These are phyloP conservation scores for Lachancea thermotolerans DNA, from an alignment of 805 yeast species.

Conservation along the genomic window DNA sequence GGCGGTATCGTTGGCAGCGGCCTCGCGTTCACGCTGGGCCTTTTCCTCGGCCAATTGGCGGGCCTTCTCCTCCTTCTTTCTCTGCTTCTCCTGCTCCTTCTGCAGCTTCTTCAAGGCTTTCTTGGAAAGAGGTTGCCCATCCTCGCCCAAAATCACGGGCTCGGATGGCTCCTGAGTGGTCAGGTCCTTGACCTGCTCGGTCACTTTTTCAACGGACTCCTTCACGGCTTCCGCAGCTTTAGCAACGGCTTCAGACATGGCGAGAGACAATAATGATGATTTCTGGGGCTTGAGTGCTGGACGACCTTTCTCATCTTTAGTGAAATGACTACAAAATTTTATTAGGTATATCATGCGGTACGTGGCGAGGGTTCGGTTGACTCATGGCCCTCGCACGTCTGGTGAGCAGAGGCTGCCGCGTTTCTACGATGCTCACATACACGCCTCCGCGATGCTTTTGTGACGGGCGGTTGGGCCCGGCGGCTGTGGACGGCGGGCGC, in stretches of 20 bases:
- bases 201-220: slow-evolving; percentile 7
- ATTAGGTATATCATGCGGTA: too few species aligned
- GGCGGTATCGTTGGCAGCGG: slow-evolving; percentile 80
- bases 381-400: too few species aligned
- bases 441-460: too few species aligned
- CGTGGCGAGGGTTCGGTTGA: too few species aligned
- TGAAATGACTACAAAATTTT: too few species aligned
- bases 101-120: slow-evolving; percentile 93
- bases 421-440: too few species aligned
- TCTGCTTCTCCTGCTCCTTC: slow-evolving; percentile 87
- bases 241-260: slow-evolving; percentile 5
- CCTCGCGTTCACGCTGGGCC: slow-evolving; percentile 63
- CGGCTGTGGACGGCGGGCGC: too few species aligned
- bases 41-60: slow-evolving; percentile 80
- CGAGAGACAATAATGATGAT: neutral
- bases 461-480: too few species aligned
- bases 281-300: too few species aligned
- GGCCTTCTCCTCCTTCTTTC: slow-evolving; percentile 88
- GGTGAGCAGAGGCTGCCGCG: too few species aligned
- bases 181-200: slow-evolving; percentile 5
- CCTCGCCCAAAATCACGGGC: slow-evolving; percentile 49
- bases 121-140: slow-evolving; percentile 86
- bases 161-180: slow-evolving; percentile 9
- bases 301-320: too few species aligned
- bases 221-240: slow-evolving; percentile 5